Conservation (phyloP, 2,329 filamentous ascomycete genomes). For the Trichophyton verrucosum region DNA sequence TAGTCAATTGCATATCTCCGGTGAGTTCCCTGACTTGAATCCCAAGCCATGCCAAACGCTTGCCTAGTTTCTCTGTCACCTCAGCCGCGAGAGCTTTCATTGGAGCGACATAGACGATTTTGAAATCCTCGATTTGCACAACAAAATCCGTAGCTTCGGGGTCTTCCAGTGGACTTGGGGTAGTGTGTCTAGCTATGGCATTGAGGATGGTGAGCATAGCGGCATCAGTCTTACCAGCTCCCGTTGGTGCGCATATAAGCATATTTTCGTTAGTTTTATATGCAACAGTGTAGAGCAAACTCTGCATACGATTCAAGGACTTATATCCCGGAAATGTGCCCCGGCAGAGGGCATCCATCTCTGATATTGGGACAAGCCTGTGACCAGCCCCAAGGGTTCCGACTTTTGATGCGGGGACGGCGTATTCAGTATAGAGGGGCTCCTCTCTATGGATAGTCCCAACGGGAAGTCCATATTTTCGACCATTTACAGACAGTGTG, state of each 20-base stretch:
- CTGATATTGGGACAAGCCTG: conserved; percentile 63
- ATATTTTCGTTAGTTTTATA: conserved; percentile 97
- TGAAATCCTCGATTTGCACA: conserved; percentile 80
- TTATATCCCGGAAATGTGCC: conserved; percentile 94
- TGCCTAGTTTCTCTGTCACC: conserved; percentile 86
- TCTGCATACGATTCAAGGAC: conserved; percentile 93
- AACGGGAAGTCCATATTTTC: conserved; percentile 67
- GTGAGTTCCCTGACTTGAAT: conserved; percentile 88
- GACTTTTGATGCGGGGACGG: conserved; percentile 68
- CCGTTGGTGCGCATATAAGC: conserved; percentile 94
- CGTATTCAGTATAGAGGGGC: conserved; percentile 78
- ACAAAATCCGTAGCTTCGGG: conserved; percentile 63
- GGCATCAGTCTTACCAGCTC: conserved; percentile 96
- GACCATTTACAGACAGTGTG: conserved; percentile 64
- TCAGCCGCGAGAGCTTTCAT: conserved; percentile 98
- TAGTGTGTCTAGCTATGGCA: conserved; percentile 71
- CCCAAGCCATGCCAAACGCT: conserved; percentile 83
- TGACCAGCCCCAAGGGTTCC: conserved; percentile 61
- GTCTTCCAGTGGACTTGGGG: conserved; percentile 66
- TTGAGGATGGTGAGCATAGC: conserved; percentile 95
- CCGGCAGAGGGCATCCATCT: conserved; percentile 78
- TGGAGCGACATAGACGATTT: conserved; percentile 95
- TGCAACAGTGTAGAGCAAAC: conserved; percentile 84
- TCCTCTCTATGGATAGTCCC: conserved; percentile 61
- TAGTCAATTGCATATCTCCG: conserved; percentile 97